These are phyloP conservation scores for Cercospora zeae-maydis DNA, from an alignment of 2,329 filamentous ascomycete species.

Conservation along the genomic window DNA sequence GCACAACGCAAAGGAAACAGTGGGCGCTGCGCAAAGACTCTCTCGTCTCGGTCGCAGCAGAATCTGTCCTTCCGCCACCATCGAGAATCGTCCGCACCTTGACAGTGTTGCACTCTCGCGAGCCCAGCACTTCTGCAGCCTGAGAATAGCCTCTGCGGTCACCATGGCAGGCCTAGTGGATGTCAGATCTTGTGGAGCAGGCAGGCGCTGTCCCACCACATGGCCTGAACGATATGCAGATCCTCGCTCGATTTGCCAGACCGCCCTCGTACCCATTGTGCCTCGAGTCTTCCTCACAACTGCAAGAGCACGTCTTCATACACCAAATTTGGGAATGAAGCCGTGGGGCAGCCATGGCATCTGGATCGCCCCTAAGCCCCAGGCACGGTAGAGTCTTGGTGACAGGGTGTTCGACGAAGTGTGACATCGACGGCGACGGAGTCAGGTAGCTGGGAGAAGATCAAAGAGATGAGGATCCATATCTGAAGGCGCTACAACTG, in stretches of 20 bases:
- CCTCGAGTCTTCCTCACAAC: not conserved
- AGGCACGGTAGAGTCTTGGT: no score
- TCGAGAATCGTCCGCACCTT: not conserved
- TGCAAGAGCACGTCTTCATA: no score
- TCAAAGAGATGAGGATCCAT: no score
- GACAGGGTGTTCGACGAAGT: no score
- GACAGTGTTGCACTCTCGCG: constrained; percentile 1
- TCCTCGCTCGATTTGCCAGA: not conserved
- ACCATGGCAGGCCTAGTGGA: not conserved
- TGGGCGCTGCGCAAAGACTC: constrained; percentile 6
- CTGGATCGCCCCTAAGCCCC: no score
- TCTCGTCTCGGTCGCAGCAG: not conserved
- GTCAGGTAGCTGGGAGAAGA: no score
- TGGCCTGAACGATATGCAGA: not conserved
- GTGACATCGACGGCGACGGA: no score
- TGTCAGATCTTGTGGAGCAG: not conserved
- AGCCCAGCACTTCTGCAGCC: not conserved
- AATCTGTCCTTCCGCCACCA: not conserved
- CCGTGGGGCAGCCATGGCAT: no score
- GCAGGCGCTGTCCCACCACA: not conserved
- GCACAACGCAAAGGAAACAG: constrained; percentile 1
- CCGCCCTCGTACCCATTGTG: not conserved
- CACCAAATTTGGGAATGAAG: no score
- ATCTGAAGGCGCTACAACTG: no score
- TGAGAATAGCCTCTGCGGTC: not conserved